phyloP scores from a whole-genome alignment of 495 filamentous ascomycete species.

The Tuber borchii region DNA sequence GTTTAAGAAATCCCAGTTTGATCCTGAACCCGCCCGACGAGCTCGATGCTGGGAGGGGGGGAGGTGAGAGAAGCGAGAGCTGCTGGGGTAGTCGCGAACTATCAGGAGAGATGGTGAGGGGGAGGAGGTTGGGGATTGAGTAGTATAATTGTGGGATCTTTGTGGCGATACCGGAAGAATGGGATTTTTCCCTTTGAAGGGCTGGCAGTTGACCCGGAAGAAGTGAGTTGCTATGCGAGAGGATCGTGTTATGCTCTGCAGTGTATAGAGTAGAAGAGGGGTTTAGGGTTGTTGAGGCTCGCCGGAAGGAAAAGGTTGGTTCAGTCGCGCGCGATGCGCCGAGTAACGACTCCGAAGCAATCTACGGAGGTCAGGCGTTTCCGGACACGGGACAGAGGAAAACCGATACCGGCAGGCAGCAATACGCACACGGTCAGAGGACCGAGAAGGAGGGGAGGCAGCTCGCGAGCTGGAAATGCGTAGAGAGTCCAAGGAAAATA shows the following conservation, averaged over 20 bases:
- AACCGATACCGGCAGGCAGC: constrained; percentile 15
- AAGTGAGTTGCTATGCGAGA: constrained; percentile 5
- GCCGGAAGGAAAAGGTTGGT: constrained; percentile 28
- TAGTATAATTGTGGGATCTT: constrained; percentile 5
- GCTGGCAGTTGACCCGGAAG: not conserved
- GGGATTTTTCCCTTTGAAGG: constrained; percentile 11
- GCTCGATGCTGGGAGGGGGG: not conserved
- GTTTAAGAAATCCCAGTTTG: not conserved
- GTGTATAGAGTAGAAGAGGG: constrained; percentile 21
- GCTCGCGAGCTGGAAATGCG: constrained; percentile 13
- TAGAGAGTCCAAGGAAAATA: constrained; percentile 3
- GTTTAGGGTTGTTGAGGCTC: constrained; percentile 41
- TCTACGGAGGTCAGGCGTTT: constrained; percentile 11
- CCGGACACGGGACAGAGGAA: constrained; percentile 14
- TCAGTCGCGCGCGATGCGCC: constrained; percentile 37
- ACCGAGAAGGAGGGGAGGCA: constrained; percentile 9
- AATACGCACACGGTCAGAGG: constrained; percentile 15
- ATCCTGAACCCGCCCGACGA: not conserved
- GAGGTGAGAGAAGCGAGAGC: not conserved
- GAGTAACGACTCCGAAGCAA: constrained; percentile 32
- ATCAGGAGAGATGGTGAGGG: not conserved
- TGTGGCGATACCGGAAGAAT: constrained; percentile 27
- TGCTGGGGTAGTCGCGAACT: not conserved
- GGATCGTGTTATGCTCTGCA: constrained; percentile 8
- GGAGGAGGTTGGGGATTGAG: not conserved